Conservation (phyloP, 257 asterid species). For the Voacanga thouarsii region DNA sequence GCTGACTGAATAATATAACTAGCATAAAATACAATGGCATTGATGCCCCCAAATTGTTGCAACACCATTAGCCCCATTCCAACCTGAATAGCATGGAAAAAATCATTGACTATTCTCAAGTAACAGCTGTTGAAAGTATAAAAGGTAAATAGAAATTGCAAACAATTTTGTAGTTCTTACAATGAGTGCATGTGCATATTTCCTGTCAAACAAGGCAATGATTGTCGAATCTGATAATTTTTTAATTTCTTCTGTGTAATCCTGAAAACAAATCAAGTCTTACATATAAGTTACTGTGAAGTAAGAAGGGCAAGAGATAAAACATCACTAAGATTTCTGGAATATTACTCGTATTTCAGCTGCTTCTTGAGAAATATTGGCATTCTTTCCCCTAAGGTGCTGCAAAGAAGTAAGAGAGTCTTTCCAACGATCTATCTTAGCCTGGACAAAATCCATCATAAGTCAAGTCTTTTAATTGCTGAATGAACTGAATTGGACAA, state of each 20-base stretch:
- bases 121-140: neutral
- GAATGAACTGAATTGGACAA: neutral
- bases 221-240: slow-evolving; percentile 45
- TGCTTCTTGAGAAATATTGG: slow-evolving; percentile 56
- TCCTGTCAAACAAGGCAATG: slow-evolving; percentile 63
- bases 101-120: neutral
- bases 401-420: slow-evolving; percentile 53
- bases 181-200: slow-evolving; percentile 60
- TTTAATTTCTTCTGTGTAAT: slow-evolving; percentile 49
- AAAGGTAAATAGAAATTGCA: neutral
- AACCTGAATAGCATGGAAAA: slow-evolving; percentile 32
- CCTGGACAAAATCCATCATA: slow-evolving; percentile 35
- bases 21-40: slow-evolving; percentile 78
- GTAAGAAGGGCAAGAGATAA: neutral
- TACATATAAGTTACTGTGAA: neutral
- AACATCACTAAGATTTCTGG: neutral
- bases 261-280: slow-evolving; percentile 33
- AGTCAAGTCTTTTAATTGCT: neutral
- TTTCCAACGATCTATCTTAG: slow-evolving; percentile 59
- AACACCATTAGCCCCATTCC: slow-evolving; percentile 86
- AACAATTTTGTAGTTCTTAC: slow-evolving; percentile 32
- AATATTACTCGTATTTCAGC: slow-evolving; percentile 58
- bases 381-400: slow-evolving; percentile 54
- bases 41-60: slow-evolving; percentile 82
- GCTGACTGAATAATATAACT: slow-evolving; percentile 76